These are phyloP conservation scores for Viola pubescens DNA, from an alignment of 441 rosid species.

Conservation along the genomic window DNA sequence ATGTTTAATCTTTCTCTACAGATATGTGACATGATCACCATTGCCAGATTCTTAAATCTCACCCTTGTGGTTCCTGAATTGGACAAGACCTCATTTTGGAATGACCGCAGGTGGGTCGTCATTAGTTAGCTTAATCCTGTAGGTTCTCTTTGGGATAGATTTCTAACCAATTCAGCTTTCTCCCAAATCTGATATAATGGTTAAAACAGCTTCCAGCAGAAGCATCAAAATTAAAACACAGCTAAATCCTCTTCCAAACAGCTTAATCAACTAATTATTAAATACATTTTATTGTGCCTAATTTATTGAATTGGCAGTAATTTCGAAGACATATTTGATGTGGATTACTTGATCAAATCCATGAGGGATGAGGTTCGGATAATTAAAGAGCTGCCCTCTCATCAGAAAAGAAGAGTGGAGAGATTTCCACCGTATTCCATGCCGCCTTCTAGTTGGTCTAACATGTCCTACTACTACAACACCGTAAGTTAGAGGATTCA, in stretches of 20 bases:
- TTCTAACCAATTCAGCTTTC: too few species aligned
- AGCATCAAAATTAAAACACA: neutral
- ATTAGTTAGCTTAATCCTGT: neutral
- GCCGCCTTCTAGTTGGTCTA: slow-evolving; percentile 46
- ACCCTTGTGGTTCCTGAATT: slow-evolving; percentile 72
- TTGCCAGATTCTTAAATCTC: slow-evolving; percentile 33
- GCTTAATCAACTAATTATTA: too few species aligned
- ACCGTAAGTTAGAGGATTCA: neutral
- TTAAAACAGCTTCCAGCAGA: too few species aligned
- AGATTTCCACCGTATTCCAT: neutral
- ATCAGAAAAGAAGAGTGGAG: slow-evolving; percentile 17
- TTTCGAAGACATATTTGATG: slow-evolving; percentile 73
- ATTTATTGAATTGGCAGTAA: slow-evolving; percentile 34
- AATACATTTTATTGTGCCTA: neutral
- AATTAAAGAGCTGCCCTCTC: slow-evolving; percentile 56
- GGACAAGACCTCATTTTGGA: slow-evolving; percentile 73
- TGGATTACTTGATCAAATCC: slow-evolving; percentile 64
- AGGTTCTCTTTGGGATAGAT: neutral
- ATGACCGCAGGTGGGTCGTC: slow-evolving; percentile 50
- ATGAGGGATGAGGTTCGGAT: slow-evolving; percentile 76
- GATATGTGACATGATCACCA: too few species aligned
- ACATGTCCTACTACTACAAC: slow-evolving; percentile 20
- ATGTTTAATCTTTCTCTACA: too few species aligned
- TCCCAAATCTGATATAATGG: too few species aligned
- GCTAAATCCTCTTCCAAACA: neutral